These are phyloP conservation scores for Orobanche coerulescens DNA, from an alignment of 257 asterid species.

Conservation along the genomic window DNA sequence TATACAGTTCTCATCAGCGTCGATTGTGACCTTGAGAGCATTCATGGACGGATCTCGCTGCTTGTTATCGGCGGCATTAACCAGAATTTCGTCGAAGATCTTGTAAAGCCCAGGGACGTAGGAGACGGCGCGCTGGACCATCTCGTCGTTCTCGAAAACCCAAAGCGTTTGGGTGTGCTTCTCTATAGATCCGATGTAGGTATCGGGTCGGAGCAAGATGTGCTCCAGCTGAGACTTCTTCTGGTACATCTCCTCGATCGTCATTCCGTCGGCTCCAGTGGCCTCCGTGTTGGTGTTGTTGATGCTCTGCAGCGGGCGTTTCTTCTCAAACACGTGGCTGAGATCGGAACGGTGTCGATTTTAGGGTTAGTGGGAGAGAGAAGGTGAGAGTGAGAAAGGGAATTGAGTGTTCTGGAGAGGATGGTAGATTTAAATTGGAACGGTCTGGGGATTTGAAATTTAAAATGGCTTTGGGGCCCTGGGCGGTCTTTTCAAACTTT, in stretches of 20 bases:
- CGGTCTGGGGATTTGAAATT: too few relatives aligned
- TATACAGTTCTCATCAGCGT: constrained; percentile 47
- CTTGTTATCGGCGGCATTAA: constrained; percentile 85
- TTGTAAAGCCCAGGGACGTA: constrained; percentile 89
- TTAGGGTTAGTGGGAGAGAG: too few relatives aligned
- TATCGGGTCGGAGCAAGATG: constrained; percentile 90
- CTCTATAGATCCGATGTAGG: constrained; percentile 85
- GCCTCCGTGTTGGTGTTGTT: constrained; percentile 51
- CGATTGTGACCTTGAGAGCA: constrained; percentile 62
- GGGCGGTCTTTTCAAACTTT: too few relatives aligned
- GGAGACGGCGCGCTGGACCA: constrained; percentile 48
- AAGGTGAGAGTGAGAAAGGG: too few relatives aligned
- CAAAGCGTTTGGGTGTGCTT: constrained; percentile 64
- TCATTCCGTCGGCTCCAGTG: too few relatives aligned
- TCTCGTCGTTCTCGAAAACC: constrained; percentile 52
- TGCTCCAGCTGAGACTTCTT: constrained; percentile 90
- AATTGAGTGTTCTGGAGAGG: too few relatives aligned
- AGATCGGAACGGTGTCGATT: too few relatives aligned
- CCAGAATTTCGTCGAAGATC: constrained; percentile 85
- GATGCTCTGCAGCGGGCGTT: constrained; percentile 51
- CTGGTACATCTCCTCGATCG: constrained; percentile 84
- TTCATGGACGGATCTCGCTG: constrained; percentile 83
- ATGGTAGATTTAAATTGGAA: too few relatives aligned
- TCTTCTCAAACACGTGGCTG: too few relatives aligned
- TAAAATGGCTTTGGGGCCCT: too few relatives aligned